Percentiles rank a stretch among this genome's conserved stretches.
These are phyloP conservation scores for Jatropha multifida DNA, from an alignment of 441 rosid species.

Conservation along the genomic window DNA sequence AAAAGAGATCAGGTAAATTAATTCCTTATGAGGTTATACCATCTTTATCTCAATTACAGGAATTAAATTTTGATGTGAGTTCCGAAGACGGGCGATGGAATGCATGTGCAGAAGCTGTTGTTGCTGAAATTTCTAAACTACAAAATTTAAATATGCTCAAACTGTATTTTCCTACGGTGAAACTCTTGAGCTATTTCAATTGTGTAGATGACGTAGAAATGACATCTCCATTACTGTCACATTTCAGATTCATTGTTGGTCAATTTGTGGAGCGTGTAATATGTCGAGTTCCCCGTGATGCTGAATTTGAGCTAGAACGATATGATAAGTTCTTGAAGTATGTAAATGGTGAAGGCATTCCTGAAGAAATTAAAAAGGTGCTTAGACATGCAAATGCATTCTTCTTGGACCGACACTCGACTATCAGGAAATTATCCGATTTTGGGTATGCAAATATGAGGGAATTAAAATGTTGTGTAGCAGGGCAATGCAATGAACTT, in stretches of 20 bases:
- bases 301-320: background rate
- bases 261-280: slow-evolving; percentile 17
- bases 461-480: slow-evolving; percentile 14
- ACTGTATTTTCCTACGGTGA: background rate
- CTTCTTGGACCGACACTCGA: slow-evolving; percentile 16
- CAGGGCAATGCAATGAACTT: slow-evolving; percentile 16
- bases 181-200: slow-evolving; percentile 3
- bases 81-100: slow-evolving; percentile 16
- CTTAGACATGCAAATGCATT: slow-evolving; percentile 10
- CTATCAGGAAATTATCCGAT: slow-evolving; percentile 1
- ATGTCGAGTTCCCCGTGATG: slow-evolving; percentile 15
- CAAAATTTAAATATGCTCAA: slow-evolving; percentile 1
- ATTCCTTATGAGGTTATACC: slow-evolving; percentile 9
- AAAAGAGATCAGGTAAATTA: background rate
- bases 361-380: background rate
- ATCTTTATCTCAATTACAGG: background rate
- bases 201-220: background rate
- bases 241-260: slow-evolving; percentile 27
- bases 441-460: slow-evolving; percentile 11
- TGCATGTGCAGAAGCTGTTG: slow-evolving; percentile 16
- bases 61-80: slow-evolving; percentile 22
- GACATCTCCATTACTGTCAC: background rate
- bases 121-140: slow-evolving; percentile 2
- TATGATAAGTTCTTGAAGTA: slow-evolving; percentile 24
- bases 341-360: slow-evolving; percentile 15